Evolutionary conservation across 2,329 filamentous ascomycete species (phyloP).

Genomic region (Paracorniculantispora psalliotae): DNA sequence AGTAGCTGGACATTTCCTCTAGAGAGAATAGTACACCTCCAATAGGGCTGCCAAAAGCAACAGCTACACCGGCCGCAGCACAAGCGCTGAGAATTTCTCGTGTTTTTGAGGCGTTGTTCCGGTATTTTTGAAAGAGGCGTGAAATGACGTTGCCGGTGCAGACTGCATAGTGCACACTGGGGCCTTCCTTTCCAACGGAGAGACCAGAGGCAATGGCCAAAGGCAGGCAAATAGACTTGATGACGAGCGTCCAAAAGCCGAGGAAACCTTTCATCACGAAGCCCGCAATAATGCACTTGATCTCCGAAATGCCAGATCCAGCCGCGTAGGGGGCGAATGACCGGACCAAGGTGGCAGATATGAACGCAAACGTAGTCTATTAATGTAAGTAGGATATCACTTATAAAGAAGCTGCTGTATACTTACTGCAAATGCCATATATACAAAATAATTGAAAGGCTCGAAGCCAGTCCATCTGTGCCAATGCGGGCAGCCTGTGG

Average conservation of each 20-base stretch:
- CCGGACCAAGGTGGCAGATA: conserved; percentile 79
- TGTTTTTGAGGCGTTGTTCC: conserved; percentile 86
- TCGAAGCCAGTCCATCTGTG: conserved; percentile 77
- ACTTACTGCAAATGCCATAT: conserved; percentile 75
- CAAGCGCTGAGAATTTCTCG: conserved; percentile 92
- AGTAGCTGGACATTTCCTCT: conserved; percentile 96
- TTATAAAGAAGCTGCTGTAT: no score
- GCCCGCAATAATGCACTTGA: conserved; percentile 97
- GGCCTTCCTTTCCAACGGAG: conserved; percentile 94
- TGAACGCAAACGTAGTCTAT: conserved; percentile 72
- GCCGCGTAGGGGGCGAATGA: conserved; percentile 93
- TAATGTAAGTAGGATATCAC: background rate
- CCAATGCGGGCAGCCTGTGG: conserved; percentile 76
- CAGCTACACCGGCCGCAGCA: conserved; percentile 89
- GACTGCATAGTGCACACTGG: conserved; percentile 97
- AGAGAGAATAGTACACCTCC: conserved; percentile 94
- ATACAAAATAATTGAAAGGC: conserved; percentile 79
- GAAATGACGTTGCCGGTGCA: conserved; percentile 97
- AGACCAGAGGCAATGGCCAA: conserved; percentile 90
- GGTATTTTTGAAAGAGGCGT: conserved; percentile 86
- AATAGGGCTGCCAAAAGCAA: conserved; percentile 96
- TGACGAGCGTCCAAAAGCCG: conserved; percentile 82
- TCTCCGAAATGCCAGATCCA: conserved; percentile 94
- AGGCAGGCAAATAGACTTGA: conserved; percentile 89
- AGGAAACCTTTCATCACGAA: conserved; percentile 99